These are phyloP conservation scores for Vitis hybrid DNA, from an alignment of 177 flowering plant genomes.

Conservation along the genomic window DNA sequence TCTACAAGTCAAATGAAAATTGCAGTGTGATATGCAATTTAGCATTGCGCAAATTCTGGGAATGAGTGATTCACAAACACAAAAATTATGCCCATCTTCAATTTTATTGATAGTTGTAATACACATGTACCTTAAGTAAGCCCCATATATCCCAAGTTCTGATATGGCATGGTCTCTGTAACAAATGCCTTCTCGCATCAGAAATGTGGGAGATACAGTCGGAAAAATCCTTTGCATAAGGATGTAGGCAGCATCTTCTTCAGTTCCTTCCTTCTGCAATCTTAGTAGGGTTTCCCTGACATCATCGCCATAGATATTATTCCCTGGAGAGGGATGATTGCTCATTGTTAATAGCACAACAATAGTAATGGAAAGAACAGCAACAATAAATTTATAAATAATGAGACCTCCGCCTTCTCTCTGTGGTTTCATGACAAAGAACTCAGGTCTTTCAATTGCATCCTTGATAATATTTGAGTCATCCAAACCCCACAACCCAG, in stretches of 20 bases:
- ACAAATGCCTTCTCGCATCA: slow-evolving; percentile 72
- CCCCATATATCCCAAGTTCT: slow-evolving; percentile 86
- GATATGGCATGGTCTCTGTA: slow-evolving; percentile 74
- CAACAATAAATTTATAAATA: neutral
- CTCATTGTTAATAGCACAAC: neutral
- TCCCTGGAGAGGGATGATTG: slow-evolving; percentile 46
- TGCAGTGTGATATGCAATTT: too few species aligned
- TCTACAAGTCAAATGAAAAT: too few species aligned
- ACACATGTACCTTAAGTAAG: slow-evolving; percentile 73
- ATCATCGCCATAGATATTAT: slow-evolving; percentile 83
- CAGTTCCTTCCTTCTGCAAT: slow-evolving; percentile 61
- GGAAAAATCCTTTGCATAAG: slow-evolving; percentile 98
- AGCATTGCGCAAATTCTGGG: too few species aligned
- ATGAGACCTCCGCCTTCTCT: slow-evolving; percentile 98
- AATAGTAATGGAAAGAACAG: too few species aligned
- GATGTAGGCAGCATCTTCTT: slow-evolving; percentile 86
- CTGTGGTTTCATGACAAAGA: slow-evolving; percentile 94
- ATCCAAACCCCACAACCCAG: slow-evolving; percentile 96
- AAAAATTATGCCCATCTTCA: too few species aligned
- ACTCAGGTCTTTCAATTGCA: slow-evolving; percentile 75
- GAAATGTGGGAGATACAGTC: slow-evolving; percentile 39
- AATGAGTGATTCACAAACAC: too few species aligned
- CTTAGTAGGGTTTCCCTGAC: slow-evolving; percentile 64
- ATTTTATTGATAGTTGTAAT: too few species aligned
- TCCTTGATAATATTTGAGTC: slow-evolving; percentile 47